phyloP scores from a whole-genome alignment of 345 rosid genomes.

The Gossypium sturtianum region DNA sequence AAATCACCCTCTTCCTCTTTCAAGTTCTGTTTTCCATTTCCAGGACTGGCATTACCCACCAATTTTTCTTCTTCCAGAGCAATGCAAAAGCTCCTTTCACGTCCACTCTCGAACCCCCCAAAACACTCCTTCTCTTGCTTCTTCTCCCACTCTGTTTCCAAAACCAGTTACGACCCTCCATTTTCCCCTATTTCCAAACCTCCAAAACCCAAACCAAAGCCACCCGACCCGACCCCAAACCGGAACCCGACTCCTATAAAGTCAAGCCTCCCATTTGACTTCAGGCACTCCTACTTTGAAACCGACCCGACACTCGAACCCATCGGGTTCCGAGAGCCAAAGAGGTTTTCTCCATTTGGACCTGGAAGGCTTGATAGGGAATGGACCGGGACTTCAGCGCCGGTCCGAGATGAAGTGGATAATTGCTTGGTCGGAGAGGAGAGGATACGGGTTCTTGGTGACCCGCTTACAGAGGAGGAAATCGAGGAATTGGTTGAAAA shows the following conservation, averaged over 20 bases:
- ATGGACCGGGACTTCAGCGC: conserved; percentile 83
- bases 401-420: conserved; percentile 29
- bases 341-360: too few relatives aligned
- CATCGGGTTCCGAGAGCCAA: too few relatives aligned
- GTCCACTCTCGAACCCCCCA: background rate
- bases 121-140: background rate
- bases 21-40: too few relatives aligned
- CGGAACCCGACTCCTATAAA: too few relatives aligned
- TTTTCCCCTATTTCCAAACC: too few relatives aligned
- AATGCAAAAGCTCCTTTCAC: too few relatives aligned
- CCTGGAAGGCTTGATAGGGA: conserved; percentile 39
- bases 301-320: too few relatives aligned
- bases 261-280: too few relatives aligned
- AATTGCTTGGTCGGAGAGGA: conserved; percentile 36
- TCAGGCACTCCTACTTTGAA: too few relatives aligned
- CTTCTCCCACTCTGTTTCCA: conserved; percentile 13
- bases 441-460: conserved; percentile 51
- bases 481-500: conserved; percentile 67
- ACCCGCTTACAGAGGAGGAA: conserved; percentile 61
- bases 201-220: too few relatives aligned
- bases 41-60: background rate
- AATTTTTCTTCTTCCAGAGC: background rate
- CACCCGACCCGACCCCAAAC: too few relatives aligned
- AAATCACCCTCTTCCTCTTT: background rate
- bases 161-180: too few relatives aligned